A percentile compares a stretch with the other conserved stretches of the same genome.
Evolutionary conservation across 1,139 yeast genomes (phyloP).

Genomic region (Pneumocystis sp.): DNA sequence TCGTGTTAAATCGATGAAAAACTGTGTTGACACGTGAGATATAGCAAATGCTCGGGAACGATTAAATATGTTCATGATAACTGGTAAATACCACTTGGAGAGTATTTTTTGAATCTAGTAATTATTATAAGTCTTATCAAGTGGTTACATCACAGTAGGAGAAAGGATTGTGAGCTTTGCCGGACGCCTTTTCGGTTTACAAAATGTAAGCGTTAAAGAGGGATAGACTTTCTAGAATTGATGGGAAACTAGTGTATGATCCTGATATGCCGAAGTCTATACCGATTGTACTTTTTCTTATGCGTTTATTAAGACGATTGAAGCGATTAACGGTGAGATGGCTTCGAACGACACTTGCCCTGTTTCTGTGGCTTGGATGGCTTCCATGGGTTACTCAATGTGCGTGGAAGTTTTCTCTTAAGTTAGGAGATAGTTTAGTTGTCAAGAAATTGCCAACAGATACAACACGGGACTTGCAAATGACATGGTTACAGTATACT

Average conservation of each 20-base stretch:
- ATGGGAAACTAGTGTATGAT: constrained; percentile 2
- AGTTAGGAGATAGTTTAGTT: neutral
- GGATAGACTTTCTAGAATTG: neutral
- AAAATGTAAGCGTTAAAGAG: constrained; percentile 24
- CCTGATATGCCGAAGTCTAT: constrained; percentile 8
- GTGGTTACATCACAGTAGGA: constrained; percentile 62
- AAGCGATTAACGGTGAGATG: neutral
- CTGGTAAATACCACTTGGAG: constrained; percentile 30
- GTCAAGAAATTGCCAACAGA: neutral
- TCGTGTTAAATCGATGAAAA: neutral
- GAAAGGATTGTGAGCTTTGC: constrained; percentile 76
- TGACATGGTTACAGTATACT: neutral
- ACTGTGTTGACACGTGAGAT: neutral
- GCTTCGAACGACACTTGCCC: constrained; percentile 3
- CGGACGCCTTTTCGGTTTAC: constrained; percentile 59
- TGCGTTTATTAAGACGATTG: neutral
- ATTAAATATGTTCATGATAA: constrained; percentile 87
- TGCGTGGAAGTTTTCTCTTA: neutral
- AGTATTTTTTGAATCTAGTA: neutral
- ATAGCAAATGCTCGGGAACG: constrained; percentile 65
- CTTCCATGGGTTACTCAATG: neutral
- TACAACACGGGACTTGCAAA: neutral
- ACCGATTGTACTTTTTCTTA: constrained; percentile 2
- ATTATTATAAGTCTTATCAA: constrained; percentile 38
- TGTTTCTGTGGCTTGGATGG: constrained; percentile 8